Conservation (phyloP, 169 alveolate species). For the Eimeria brunetti region DNA sequence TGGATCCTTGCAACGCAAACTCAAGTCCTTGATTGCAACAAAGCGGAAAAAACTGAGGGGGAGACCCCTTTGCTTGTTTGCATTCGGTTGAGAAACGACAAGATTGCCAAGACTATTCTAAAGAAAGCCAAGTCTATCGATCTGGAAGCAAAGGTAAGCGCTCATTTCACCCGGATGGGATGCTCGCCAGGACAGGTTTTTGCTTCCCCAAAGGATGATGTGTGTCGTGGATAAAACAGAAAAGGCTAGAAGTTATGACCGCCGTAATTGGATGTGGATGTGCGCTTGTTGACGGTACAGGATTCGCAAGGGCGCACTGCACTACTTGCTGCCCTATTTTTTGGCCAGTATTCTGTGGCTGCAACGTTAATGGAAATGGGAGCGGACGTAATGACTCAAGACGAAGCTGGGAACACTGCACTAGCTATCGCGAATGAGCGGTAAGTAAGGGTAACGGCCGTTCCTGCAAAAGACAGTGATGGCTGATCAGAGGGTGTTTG, state of each 20-base stretch:
- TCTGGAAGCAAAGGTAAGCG: slow-evolving; percentile 76
- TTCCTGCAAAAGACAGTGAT: background rate
- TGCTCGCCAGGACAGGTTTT: background rate
- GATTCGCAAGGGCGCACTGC: slow-evolving; percentile 82
- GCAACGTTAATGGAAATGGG: slow-evolving; percentile 79
- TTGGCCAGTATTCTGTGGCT: slow-evolving; percentile 80
- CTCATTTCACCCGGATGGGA: background rate
- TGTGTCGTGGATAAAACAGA: background rate
- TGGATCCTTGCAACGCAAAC: slow-evolving; percentile 81
- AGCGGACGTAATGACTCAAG: slow-evolving; percentile 80
- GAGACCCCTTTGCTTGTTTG: slow-evolving; percentile 92
- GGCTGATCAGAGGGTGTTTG: background rate
- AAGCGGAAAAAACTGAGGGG: slow-evolving; percentile 87
- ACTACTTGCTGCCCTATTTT: slow-evolving; percentile 78
- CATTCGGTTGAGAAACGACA: slow-evolving; percentile 89
- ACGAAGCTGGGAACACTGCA: slow-evolving; percentile 78
- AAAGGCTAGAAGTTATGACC: background rate
- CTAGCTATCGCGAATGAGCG: slow-evolving; percentile 77
- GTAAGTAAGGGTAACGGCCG: slow-evolving; percentile 26
- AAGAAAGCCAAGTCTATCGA: slow-evolving; percentile 85
- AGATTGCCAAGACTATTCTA: slow-evolving; percentile 85
- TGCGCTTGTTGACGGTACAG: slow-evolving; percentile 23
- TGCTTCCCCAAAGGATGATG: background rate
- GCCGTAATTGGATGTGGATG: background rate
- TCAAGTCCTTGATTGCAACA: slow-evolving; percentile 84